phyloP scores from a whole-genome alignment of 768 basidiomycete genomes.

The Boletus coccyginus region DNA sequence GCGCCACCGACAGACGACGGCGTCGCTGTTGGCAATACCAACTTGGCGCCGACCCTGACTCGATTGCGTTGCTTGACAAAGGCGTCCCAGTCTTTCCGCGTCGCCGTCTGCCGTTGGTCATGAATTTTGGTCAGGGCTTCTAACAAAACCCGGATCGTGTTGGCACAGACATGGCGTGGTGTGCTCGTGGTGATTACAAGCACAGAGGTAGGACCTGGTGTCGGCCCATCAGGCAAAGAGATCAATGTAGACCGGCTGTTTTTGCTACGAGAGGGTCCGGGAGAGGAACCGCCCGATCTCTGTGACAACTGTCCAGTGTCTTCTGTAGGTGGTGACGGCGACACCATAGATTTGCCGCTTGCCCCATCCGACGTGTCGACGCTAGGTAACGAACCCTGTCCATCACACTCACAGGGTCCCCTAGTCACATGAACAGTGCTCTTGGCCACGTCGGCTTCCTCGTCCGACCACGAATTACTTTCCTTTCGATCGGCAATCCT shows the following conservation, averaged over 20 bases:
- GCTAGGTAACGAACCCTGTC: slow-evolving; percentile 16
- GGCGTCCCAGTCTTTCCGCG: slow-evolving; percentile 81
- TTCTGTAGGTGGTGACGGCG: slow-evolving; percentile 19
- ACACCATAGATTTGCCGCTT: slow-evolving; percentile 7
- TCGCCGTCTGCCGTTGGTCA: slow-evolving; percentile 68
- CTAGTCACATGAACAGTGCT: slow-evolving; percentile 38
- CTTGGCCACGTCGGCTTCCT: slow-evolving; percentile 44
- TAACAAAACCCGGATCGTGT: slow-evolving; percentile 71
- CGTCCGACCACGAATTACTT: slow-evolving; percentile 74
- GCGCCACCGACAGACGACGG: slow-evolving; percentile 41
- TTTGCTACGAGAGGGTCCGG: slow-evolving; percentile 49
- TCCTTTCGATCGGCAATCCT: slow-evolving; percentile 84
- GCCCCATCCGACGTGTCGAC: slow-evolving; percentile 7
- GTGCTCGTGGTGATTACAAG: slow-evolving; percentile 58
- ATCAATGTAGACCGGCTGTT: slow-evolving; percentile 42
- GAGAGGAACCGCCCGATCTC: slow-evolving; percentile 37
- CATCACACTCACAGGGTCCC: slow-evolving; percentile 41
- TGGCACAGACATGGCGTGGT: slow-evolving; percentile 72
- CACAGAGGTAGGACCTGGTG: slow-evolving; percentile 42
- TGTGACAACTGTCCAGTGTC: slow-evolving; percentile 27
- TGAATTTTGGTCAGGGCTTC: slow-evolving; percentile 78
- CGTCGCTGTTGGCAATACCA: slow-evolving; percentile 13
- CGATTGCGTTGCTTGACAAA: slow-evolving; percentile 74
- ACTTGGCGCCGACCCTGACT: slow-evolving; percentile 33
- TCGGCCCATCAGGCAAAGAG: slow-evolving; percentile 20